These are phyloP conservation scores for Nemania serpens DNA, from an alignment of 2,329 filamentous ascomycete species.

Conservation along the genomic window DNA sequence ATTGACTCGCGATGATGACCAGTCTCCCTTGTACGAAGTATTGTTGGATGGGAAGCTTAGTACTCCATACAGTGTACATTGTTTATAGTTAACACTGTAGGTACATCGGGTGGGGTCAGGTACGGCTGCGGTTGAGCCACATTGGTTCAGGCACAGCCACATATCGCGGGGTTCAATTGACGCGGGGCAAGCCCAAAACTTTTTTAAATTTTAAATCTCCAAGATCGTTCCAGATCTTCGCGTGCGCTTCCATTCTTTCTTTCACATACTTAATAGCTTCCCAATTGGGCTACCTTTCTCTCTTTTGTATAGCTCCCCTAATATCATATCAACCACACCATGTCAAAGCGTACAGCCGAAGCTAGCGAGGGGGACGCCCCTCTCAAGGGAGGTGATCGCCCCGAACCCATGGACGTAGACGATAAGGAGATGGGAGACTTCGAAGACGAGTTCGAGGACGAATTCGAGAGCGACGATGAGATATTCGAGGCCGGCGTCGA, in stretches of 20 bases:
- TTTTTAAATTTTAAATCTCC: too few species aligned
- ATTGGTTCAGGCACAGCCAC: constrained; percentile 16
- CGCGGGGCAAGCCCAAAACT: constrained; percentile 29
- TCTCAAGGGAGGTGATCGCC: constrained; percentile 65
- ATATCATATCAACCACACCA: constrained; percentile 39
- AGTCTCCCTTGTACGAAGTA: too few species aligned
- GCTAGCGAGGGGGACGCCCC: constrained; percentile 51
- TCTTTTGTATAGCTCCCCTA: background rate
- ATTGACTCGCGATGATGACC: too few species aligned
- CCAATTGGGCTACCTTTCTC: background rate
- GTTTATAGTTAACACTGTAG: too few species aligned
- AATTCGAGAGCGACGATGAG: constrained; percentile 87
- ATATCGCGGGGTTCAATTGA: constrained; percentile 33
- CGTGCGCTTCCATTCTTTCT: too few species aligned
- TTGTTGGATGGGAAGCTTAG: too few species aligned
- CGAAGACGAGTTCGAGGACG: constrained; percentile 93
- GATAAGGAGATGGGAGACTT: constrained; percentile 75
- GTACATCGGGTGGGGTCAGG: constrained; percentile 29
- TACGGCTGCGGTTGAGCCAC: constrained; percentile 10
- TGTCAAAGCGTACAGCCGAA: constrained; percentile 66
- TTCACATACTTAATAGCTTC: too few species aligned
- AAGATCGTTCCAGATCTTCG: too few species aligned
- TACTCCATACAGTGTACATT: too few species aligned
- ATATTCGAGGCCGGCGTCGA: constrained; percentile 94
- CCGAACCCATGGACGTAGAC: constrained; percentile 68